Evolutionary conservation across 2,329 filamentous ascomycete species (phyloP), one percentile per base, ranked within the genome.

Genomic region (Calonectria honghensis): DNA sequence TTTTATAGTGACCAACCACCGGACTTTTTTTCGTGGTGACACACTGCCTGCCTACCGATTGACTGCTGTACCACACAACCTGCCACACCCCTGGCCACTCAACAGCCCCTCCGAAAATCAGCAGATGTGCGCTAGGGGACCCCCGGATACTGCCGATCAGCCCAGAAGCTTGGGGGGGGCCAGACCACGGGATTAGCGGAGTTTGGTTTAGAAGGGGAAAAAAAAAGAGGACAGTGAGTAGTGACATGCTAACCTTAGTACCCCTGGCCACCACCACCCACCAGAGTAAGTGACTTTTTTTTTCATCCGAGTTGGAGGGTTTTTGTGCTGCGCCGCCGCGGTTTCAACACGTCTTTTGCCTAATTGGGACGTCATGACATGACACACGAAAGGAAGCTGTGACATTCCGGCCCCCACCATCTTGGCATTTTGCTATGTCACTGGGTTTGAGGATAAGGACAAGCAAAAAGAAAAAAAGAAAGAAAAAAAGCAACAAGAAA

Each of bases 101-200:
- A n/a, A 45, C 18, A 45, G 39, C 18, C 2, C 24, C 27, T 32
- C 29, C 39, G 37, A 52, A 64, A 73, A 73, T 73, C 70, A 73
- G 70, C 70, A 68, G 70, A 73, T 73, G 52, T 20, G 39, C 57
- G 37, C 32, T 61, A 61, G 57, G 57, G 57, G 32, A 61, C 54
- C 54, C 52, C 35, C 72, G 72, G 67, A 20, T 52, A 31, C 16
- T 61, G 67, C 72, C 72, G 72, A 73, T 73, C 72, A 70, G 72
- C 72, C 72, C 72, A 73, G 72, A 73, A 73, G 20, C 52, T 31
- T 41, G 27, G 31, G 24, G 24, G 24, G 24, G 52, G 27, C 37
- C 54, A 59, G 29, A 45, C 35, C 35, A n/a, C 51, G 18, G 50
- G 37, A 57, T 61, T 39, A 37, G 39, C 48, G 48, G 52, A 31